These are phyloP conservation scores for Pleurotus giganteus DNA, from an alignment of 768 basidiomycete genomes.

Conservation along the genomic window DNA sequence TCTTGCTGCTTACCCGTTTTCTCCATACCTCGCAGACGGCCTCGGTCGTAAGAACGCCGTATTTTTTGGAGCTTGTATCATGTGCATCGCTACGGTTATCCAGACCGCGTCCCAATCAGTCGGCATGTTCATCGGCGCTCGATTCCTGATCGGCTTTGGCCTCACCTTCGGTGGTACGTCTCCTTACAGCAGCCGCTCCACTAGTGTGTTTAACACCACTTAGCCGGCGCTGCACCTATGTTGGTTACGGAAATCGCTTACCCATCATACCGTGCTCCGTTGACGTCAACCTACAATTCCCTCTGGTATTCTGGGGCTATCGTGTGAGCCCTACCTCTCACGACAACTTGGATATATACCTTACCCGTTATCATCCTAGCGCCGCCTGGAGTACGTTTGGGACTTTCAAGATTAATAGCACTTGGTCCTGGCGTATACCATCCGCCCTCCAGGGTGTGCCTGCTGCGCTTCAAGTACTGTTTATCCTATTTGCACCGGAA, in stretches of 20 bases:
- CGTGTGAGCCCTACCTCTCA: constrained; percentile 40
- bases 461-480: constrained; percentile 28
- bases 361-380: constrained; percentile 23
- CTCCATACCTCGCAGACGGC: neutral
- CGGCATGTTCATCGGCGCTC: constrained; percentile 37
- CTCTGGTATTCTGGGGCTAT: constrained; percentile 32
- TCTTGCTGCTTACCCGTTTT: neutral
- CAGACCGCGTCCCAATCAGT: constrained; percentile 29
- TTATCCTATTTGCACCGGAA: constrained; percentile 41
- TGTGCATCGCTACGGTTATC: constrained; percentile 28
- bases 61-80: constrained; percentile 26
- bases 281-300: constrained; percentile 33
- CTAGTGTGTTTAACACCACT: neutral
- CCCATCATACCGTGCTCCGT: constrained; percentile 36
- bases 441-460: constrained; percentile 33
- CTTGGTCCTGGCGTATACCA: constrained; percentile 52
- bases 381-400: constrained; percentile 61
- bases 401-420: constrained; percentile 43
- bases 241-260: constrained; percentile 42
- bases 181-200: constrained; percentile 1
- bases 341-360: constrained; percentile 17
- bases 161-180: constrained; percentile 8
- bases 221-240: constrained; percentile 33
- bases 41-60: neutral
- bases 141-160: constrained; percentile 7